These are phyloP conservation scores for Mycosphaerella sp. DNA, from an alignment of 2,329 filamentous ascomycete genomes.

Conservation along the genomic window DNA sequence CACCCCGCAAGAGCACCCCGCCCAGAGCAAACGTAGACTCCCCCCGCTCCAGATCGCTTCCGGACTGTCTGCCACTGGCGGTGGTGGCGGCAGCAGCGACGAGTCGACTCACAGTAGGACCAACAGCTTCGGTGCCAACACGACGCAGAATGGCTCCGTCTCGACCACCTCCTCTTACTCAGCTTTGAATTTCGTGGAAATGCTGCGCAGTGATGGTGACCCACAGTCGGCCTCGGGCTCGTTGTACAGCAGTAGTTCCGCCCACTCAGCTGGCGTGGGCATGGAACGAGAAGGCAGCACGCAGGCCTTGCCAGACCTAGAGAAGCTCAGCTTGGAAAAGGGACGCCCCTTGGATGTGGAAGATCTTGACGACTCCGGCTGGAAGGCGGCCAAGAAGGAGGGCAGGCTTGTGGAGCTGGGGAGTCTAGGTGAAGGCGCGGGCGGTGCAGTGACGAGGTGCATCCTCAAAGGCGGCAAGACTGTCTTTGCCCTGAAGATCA, in stretches of 20 bases:
- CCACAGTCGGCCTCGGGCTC: slow-evolving; percentile 84
- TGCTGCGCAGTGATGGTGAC: slow-evolving; percentile 57
- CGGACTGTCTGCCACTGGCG: slow-evolving; percentile 60
- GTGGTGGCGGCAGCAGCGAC: slow-evolving; percentile 62
- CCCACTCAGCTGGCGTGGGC: slow-evolving; percentile 40
- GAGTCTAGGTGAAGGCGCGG: slow-evolving; percentile 86
- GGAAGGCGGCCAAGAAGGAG: slow-evolving; percentile 86
- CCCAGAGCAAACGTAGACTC: slow-evolving; percentile 15
- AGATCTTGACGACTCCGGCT: slow-evolving; percentile 89
- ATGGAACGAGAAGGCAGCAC: slow-evolving; percentile 82
- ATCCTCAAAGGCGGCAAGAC: slow-evolving; percentile 87
- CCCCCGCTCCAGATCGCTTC: slow-evolving; percentile 50
- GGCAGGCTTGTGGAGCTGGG: slow-evolving; percentile 83
- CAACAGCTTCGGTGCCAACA: slow-evolving; percentile 74
- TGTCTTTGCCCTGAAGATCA: slow-evolving; percentile 96
- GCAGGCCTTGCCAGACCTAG: slow-evolving; percentile 68
- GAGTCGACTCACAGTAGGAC: slow-evolving; percentile 78
- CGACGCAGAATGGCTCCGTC: slow-evolving; percentile 67
- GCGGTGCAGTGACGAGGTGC: slow-evolving; percentile 88
- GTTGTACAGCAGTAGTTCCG: slow-evolving; percentile 48
- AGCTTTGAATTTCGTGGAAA: slow-evolving; percentile 72
- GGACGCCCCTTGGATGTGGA: slow-evolving; percentile 83
- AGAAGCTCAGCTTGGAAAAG: slow-evolving; percentile 74
- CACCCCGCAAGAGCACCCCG: slow-evolving; percentile 52
- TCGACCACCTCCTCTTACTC: slow-evolving; percentile 86